phyloP scores from a whole-genome alignment of 441 rosid species.

The Hypseocharis bilobata region DNA sequence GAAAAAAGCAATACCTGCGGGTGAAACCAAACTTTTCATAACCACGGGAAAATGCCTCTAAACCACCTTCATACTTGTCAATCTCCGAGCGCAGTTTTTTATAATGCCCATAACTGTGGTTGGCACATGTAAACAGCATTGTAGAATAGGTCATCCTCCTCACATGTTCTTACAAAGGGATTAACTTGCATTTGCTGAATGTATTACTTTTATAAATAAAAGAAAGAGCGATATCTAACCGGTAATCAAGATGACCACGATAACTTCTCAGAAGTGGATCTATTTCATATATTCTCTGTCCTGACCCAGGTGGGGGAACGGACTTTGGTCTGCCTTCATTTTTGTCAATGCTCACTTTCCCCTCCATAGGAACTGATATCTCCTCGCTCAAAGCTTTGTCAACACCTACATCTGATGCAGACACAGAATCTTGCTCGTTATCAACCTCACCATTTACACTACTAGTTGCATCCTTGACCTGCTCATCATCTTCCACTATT shows the following conservation, averaged over 20 bases:
- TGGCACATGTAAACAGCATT: background rate
- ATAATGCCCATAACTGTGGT: conserved; percentile 58
- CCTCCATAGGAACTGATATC: conserved; percentile 24
- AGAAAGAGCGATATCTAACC: conserved; percentile 39
- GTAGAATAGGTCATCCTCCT: background rate
- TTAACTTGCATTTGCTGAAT: background rate
- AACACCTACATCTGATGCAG: conserved; percentile 24
- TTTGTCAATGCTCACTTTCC: conserved; percentile 24
- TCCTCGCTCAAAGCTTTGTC: conserved; percentile 22
- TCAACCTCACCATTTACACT: background rate
- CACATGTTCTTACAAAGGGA: background rate
- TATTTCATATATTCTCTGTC: conserved; percentile 71
- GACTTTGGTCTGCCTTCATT: conserved; percentile 31
- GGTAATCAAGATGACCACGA: conserved; percentile 69
- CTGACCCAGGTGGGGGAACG: conserved; percentile 67
- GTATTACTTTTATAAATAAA: background rate
- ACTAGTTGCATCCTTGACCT: conserved; percentile 25
- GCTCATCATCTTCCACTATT: conserved; percentile 37
- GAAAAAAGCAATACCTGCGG: conserved; percentile 47
- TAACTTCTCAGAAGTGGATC: conserved; percentile 57
- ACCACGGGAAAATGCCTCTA: conserved; percentile 88
- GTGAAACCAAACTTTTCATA: conserved; percentile 83
- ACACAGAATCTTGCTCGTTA: conserved; percentile 24
- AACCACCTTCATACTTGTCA: conserved; percentile 75
- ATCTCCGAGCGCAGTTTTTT: conserved; percentile 61